Conservation (phyloP, 352 stramenopile genomes). For the Phytopythium ostracodes region DNA sequence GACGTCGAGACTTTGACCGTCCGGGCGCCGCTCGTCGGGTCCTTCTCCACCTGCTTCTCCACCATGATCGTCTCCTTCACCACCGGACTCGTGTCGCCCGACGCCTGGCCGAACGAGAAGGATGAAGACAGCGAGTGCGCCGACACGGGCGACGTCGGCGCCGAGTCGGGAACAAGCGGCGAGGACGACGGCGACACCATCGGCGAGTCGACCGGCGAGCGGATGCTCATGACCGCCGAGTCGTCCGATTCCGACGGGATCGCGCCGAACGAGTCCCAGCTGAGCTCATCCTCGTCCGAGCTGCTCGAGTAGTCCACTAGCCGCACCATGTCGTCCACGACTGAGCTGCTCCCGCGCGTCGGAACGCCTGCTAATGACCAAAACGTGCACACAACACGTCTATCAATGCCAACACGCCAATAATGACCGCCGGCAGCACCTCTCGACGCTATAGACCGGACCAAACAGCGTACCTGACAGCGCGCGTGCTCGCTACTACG, state of each 20-base stretch:
- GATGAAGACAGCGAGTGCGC: not conserved
- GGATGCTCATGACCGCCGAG: constrained; percentile 26
- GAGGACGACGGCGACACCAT: not conserved
- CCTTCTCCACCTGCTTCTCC: no score
- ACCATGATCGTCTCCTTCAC: no score
- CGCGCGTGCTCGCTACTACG: no score
- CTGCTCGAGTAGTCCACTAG: constrained; percentile 55
- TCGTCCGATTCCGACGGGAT: constrained; percentile 22
- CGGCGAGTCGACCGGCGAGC: constrained; percentile 7
- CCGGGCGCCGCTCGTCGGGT: no score
- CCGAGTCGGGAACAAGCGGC: not conserved
- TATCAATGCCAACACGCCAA: no score
- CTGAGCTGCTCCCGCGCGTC: not conserved
- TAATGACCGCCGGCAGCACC: no score
- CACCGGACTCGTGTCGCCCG: not conserved
- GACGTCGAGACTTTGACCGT: no score
- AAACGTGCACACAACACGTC: no score
- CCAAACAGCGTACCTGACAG: no score
- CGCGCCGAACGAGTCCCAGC: constrained; percentile 31
- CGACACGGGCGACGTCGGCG: constrained; percentile 14
- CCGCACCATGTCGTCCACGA: constrained; percentile 9
- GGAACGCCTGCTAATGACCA: no score
- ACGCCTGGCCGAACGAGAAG: not conserved
- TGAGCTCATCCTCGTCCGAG: constrained; percentile 30
- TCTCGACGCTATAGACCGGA: no score